A percentile compares a stretch with the other conserved stretches of the same genome.
These are phyloP conservation scores for Brassica cretica DNA, from an alignment of 345 rosid genomes.

Conservation along the genomic window DNA sequence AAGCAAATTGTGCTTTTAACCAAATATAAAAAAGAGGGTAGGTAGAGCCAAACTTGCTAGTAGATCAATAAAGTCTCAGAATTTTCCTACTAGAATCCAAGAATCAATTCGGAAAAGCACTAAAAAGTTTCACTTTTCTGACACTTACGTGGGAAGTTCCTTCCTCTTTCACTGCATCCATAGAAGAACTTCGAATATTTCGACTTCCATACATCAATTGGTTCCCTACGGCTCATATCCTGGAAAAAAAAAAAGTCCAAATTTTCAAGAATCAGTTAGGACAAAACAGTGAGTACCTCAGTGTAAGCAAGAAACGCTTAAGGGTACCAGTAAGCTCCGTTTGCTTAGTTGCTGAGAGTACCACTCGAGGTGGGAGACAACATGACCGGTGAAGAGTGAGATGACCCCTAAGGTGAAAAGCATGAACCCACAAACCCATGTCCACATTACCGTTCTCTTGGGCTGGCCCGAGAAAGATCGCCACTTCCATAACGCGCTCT, in stretches of 20 bases:
- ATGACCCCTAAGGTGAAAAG: conserved; percentile 84
- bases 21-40: not conserved
- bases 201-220: conserved; percentile 91
- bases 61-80: conserved; percentile 30
- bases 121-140: conserved; percentile 14
- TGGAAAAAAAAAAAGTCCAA: conserved; percentile 33
- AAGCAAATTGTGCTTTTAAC: conserved; percentile 16
- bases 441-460: conserved; percentile 54
- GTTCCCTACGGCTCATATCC: conserved; percentile 55
- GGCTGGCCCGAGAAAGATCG: conserved; percentile 48
- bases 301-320: not conserved
- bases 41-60: not conserved
- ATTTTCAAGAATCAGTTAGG: not conserved
- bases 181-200: conserved; percentile 55
- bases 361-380: conserved; percentile 95
- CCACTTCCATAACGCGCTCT: conserved; percentile 48
- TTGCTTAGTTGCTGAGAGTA: conserved; percentile 78
- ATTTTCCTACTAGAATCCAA: conserved; percentile 14
- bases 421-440: conserved; percentile 80
- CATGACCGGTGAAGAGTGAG: conserved; percentile 91
- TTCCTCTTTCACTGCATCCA: conserved; percentile 87
- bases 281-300: conserved; percentile 10
- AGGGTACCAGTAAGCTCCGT: conserved; percentile 56
- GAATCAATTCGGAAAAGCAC: not conserved
- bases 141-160: conserved; percentile 66